Conservation (phyloP, 2,329 filamentous ascomycete genomes). For the Stemphylium beticola region DNA sequence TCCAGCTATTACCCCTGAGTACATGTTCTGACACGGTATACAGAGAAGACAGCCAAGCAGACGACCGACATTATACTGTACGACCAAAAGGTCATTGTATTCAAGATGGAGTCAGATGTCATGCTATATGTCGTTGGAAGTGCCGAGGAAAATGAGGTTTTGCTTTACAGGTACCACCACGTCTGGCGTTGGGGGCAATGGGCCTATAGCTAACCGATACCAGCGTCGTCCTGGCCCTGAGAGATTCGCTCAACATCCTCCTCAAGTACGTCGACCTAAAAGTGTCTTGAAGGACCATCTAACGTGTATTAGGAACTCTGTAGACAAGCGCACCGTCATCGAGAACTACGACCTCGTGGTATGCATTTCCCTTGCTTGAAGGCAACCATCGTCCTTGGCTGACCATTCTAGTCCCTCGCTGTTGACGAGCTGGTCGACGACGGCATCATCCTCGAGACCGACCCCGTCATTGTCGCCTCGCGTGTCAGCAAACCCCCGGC, state of each 20-base stretch:
- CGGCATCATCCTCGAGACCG: constrained; percentile 95
- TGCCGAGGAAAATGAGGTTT: constrained; percentile 93
- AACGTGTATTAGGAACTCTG: constrained; percentile 72
- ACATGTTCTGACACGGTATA: constrained; percentile 23
- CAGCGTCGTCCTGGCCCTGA: constrained; percentile 83
- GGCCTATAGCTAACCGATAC: constrained; percentile 17
- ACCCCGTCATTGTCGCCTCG: constrained; percentile 91
- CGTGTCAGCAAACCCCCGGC: constrained; percentile 90
- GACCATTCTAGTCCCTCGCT: constrained; percentile 86
- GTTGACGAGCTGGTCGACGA: constrained; percentile 76
- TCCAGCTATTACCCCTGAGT: constrained; percentile 66
- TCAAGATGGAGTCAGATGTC: constrained; percentile 97
- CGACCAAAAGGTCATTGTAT: constrained; percentile 94
- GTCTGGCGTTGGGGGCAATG: not conserved
- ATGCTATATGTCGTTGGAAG: constrained; percentile 93
- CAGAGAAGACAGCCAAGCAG: constrained; percentile 91
- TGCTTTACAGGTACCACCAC: constrained; percentile 72
- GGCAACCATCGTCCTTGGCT: constrained; percentile 47
- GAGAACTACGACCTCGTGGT: constrained; percentile 96
- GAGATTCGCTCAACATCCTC: constrained; percentile 87
- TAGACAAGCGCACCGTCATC: constrained; percentile 96
- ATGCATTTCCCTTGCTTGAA: constrained; percentile 14
- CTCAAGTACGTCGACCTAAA: constrained; percentile 73
- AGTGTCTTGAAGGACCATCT: not conserved
- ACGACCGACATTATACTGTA: constrained; percentile 96